A percentile compares a stretch with the other conserved stretches of the same genome.
phyloP scores from a whole-genome alignment of 1,284 basidiomycete genomes.

The Coriolopsis trogii region DNA sequence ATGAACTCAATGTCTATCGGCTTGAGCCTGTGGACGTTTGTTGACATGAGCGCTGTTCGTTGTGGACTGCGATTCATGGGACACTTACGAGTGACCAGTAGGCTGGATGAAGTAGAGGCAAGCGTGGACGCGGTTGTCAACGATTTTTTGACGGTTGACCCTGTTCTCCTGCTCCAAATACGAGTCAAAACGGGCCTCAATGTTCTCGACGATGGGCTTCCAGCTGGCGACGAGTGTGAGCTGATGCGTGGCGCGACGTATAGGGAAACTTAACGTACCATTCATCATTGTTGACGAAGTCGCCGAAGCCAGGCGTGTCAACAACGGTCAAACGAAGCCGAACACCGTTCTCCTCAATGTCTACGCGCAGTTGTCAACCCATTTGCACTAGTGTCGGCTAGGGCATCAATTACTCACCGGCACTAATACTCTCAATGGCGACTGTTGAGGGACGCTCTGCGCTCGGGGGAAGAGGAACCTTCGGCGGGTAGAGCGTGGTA shows the following conservation, averaged over 20 bases:
- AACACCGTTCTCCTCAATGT: constrained; percentile 97
- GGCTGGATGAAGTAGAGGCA: constrained; percentile 98
- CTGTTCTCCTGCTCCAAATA: constrained; percentile 98
- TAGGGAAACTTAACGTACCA: constrained; percentile 54
- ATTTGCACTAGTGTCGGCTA: constrained; percentile 25
- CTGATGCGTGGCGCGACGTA: not conserved
- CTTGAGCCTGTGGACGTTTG: constrained; percentile 67
- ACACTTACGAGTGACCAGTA: constrained; percentile 90
- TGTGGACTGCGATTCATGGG: constrained; percentile 1
- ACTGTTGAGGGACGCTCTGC: constrained; percentile 91
- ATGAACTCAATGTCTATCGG: constrained; percentile 98
- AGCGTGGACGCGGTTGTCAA: constrained; percentile 89
- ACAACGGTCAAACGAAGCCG: constrained; percentile 95
- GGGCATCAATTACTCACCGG: constrained; percentile 60
- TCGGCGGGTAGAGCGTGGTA: constrained; percentile 89
- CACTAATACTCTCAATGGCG: constrained; percentile 94
- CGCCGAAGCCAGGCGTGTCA: constrained; percentile 95
- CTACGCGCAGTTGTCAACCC: constrained; percentile 44
- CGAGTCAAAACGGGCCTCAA: constrained; percentile 94
- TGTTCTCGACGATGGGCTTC: constrained; percentile 97
- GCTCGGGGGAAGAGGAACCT: constrained; percentile 81
- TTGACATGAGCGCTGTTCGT: constrained; percentile 1
- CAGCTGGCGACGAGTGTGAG: constrained; percentile 56
- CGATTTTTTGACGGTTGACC: constrained; percentile 87
- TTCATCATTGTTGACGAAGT: constrained; percentile 98